These are phyloP conservation scores for Paramyrothecium roridum DNA, from an alignment of 2,329 filamentous ascomycete genomes.

Conservation along the genomic window DNA sequence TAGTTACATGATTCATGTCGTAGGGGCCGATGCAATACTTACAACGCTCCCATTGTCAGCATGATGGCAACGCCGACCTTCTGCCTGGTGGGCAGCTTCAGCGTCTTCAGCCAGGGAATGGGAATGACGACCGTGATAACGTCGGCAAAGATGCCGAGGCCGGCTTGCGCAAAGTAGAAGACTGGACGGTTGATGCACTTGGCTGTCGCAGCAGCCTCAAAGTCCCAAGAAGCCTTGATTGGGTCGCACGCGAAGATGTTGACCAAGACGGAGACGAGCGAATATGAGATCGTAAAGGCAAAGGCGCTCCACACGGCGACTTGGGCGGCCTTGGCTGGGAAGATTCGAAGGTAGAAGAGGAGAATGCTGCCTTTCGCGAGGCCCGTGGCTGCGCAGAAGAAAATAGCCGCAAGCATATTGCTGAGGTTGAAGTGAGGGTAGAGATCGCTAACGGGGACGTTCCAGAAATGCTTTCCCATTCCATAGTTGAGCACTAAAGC, in stretches of 20 bases:
- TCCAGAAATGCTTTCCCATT: constrained; percentile 11
- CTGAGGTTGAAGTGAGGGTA: constrained; percentile 7
- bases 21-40: not conserved
- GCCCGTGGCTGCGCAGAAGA: constrained; percentile 8
- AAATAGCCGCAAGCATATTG: constrained; percentile 8
- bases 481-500: constrained; percentile 7
- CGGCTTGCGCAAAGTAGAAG: constrained; percentile 8
- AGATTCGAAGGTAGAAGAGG: constrained; percentile 8
- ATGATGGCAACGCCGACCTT: constrained; percentile 8
- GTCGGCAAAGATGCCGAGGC: constrained; percentile 5
- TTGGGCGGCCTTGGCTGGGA: constrained; percentile 3
- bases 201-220: not conserved
- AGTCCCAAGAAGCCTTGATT: constrained; percentile 4
- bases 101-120: constrained; percentile 6
- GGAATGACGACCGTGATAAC: constrained; percentile 7
- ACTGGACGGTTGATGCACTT: constrained; percentile 8
- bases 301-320: constrained; percentile 7
- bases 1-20: not conserved
- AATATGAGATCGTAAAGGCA: constrained; percentile 8
- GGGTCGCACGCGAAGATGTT: constrained; percentile 8
- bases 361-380: constrained; percentile 8
- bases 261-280: constrained; percentile 3
- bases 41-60: constrained; percentile 9
- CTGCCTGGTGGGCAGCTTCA: constrained; percentile 7
- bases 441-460: constrained; percentile 5